Evolutionary conservation across 176 grass and related monocot genomes (phyloP).

Genomic region (Carex littledalei): DNA sequence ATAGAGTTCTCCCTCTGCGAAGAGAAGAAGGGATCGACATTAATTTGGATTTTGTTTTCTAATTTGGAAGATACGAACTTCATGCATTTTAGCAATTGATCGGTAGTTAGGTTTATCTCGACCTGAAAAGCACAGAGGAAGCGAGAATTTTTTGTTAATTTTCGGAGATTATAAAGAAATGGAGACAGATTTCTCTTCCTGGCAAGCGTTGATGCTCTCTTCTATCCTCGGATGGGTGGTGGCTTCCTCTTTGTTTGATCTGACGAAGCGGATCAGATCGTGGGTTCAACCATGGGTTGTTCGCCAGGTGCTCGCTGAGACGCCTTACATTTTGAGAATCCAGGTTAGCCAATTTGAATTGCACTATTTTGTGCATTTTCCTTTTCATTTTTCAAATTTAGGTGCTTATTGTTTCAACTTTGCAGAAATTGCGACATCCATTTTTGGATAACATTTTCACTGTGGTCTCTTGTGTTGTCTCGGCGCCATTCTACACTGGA

Average conservation of each 20-base stretch:
- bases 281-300: slow-evolving; percentile 61
- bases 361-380: not conserved
- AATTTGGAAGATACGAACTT: not conserved
- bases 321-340: slow-evolving; percentile 47
- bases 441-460: slow-evolving; percentile 83
- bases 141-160: not conserved
- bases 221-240: slow-evolving; percentile 65
- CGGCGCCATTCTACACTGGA: slow-evolving; percentile 95
- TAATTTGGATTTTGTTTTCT: not conserved
- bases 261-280: slow-evolving; percentile 56
- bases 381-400: not conserved
- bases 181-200: slow-evolving; percentile 48
- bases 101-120: not conserved
- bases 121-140: not conserved
- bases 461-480: slow-evolving; percentile 73
- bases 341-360: slow-evolving; percentile 45
- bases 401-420: slow-evolving; percentile 22
- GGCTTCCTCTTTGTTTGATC: slow-evolving; percentile 64
- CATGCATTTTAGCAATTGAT: not conserved
- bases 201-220: slow-evolving; percentile 72
- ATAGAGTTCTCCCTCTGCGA: not conserved
- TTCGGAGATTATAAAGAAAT: slow-evolving; percentile 13
- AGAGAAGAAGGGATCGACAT: not conserved
- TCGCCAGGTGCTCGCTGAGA: slow-evolving; percentile 59
- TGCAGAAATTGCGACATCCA: slow-evolving; percentile 59